Conservation (phyloP, 768 basidiomycete genomes). For the Mrakia blollopis region DNA sequence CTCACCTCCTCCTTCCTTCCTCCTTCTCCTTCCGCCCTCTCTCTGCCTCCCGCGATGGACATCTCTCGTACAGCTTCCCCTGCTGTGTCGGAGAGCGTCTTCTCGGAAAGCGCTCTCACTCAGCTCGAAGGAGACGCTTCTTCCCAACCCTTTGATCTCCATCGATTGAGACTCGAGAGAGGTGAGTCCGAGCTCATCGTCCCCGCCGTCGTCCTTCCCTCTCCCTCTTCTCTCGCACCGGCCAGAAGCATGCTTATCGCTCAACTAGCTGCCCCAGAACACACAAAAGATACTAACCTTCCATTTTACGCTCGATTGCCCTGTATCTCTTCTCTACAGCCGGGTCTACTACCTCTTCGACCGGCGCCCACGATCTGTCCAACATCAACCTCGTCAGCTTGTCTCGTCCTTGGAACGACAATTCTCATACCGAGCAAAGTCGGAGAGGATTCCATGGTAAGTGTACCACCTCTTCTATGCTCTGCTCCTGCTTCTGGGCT, state of each 20-base stretch:
- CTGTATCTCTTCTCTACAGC: background rate
- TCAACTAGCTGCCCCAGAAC: too few relatives aligned
- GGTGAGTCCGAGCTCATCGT: slow-evolving; percentile 1
- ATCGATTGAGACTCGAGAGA: slow-evolving; percentile 15
- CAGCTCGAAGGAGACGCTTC: slow-evolving; percentile 23
- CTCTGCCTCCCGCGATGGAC: slow-evolving; percentile 17
- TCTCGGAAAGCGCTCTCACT: slow-evolving; percentile 27
- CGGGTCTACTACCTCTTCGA: slow-evolving; percentile 13
- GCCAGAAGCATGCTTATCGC: too few relatives aligned
- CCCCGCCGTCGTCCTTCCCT: too few relatives aligned
- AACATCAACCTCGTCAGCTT: slow-evolving; percentile 32
- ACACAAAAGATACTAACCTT: background rate
- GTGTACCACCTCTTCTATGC: background rate
- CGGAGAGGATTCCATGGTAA: slow-evolving; percentile 29
- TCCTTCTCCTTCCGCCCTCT: background rate
- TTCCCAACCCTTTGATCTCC: background rate
- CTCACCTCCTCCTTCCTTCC: background rate
- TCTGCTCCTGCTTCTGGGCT: too few relatives aligned
- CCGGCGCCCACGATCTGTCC: slow-evolving; percentile 24
- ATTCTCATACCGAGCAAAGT: background rate
- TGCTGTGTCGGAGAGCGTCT: slow-evolving; percentile 27
- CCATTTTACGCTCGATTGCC: too few relatives aligned
- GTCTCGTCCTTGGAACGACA: slow-evolving; percentile 25
- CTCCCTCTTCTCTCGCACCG: background rate
- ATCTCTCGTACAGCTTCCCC: slow-evolving; percentile 26